These are phyloP conservation scores for Alternaria viburni DNA, from an alignment of 2,329 filamentous ascomycete genomes.

Conservation along the genomic window DNA sequence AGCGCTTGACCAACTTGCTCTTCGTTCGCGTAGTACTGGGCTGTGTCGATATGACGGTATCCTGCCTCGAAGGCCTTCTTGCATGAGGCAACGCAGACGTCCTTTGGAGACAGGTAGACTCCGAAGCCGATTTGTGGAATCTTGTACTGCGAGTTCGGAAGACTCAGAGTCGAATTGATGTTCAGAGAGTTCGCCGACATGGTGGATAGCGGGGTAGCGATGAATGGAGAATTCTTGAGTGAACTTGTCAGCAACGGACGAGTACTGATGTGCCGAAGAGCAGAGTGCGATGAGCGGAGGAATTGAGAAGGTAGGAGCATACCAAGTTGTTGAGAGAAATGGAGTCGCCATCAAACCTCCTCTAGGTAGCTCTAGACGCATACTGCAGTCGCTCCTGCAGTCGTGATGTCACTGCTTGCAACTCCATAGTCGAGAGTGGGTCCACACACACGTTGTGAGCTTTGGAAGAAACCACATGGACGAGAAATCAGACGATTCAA, in stretches of 20 bases:
- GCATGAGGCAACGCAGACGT: conserved; percentile 64
- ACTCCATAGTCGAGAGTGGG: conserved; percentile 4
- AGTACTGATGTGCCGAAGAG: neutral
- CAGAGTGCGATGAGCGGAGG: conserved; percentile 1
- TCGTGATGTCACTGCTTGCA: conserved; percentile 27
- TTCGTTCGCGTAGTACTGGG: conserved; percentile 75
- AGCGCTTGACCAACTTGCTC: conserved; percentile 69
- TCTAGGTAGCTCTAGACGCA: conserved; percentile 1
- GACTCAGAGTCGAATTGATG: conserved; percentile 57
- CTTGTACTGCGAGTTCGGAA: conserved; percentile 57
- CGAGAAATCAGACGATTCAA: neutral
- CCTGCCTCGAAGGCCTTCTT: conserved; percentile 63
- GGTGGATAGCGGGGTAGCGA: conserved; percentile 13
- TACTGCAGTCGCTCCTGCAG: conserved; percentile 11
- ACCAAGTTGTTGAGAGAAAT: neutral
- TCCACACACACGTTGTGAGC: neutral
- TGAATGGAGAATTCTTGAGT: conserved; percentile 7
- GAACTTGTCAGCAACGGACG: conserved; percentile 9
- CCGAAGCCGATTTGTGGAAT: conserved; percentile 76
- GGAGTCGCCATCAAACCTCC: neutral
- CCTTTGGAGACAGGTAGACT: conserved; percentile 66
- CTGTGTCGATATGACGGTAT: conserved; percentile 71
- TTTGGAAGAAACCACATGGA: neutral
- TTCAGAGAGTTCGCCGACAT: conserved; percentile 38
- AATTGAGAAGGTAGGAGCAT: conserved; percentile 15